phyloP scores from a whole-genome alignment of 768 basidiomycete species.

The Lentinula edodes region DNA sequence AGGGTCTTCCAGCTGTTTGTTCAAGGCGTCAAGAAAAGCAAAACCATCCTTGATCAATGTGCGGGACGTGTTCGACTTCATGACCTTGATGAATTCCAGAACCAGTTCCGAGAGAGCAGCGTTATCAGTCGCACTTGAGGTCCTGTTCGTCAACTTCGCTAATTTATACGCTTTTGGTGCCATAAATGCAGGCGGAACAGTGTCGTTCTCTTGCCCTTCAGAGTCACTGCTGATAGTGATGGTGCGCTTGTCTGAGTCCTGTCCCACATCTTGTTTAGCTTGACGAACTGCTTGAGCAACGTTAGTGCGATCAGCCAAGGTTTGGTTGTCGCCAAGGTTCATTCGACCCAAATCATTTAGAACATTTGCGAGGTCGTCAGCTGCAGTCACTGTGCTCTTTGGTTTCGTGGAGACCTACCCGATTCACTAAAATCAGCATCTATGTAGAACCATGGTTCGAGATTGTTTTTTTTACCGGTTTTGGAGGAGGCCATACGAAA shows the following conservation, averaged over 20 bases:
- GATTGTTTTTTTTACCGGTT: neutral
- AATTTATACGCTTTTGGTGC: constrained; percentile 52
- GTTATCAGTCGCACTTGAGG: constrained; percentile 49
- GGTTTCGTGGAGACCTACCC: constrained; percentile 23
- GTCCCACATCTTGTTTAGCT: constrained; percentile 25
- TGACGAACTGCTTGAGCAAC: constrained; percentile 31
- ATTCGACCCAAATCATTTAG: constrained; percentile 57
- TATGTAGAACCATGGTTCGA: constrained; percentile 3
- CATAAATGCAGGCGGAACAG: constrained; percentile 23
- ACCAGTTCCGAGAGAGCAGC: constrained; percentile 46
- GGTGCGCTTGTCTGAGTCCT: constrained; percentile 21
- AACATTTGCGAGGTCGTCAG: constrained; percentile 47
- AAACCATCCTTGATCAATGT: constrained; percentile 68
- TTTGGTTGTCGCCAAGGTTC: constrained; percentile 44
- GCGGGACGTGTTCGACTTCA: constrained; percentile 62
- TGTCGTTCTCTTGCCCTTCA: constrained; percentile 12
- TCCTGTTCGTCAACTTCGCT: constrained; percentile 36
- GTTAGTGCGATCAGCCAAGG: constrained; percentile 49
- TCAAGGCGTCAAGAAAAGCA: constrained; percentile 60
- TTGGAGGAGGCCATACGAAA: constrained; percentile 66
- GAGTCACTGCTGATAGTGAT: constrained; percentile 43
- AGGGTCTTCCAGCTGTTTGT: constrained; percentile 68
- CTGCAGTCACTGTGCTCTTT: constrained; percentile 28
- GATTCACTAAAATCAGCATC: neutral
- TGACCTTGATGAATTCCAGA: constrained; percentile 52